Evolutionary conservation across 139 green algal genomes (phyloP), one percentile per base, ranked within the genome.

Genomic region (Tetradesmus obliquus): DNA sequence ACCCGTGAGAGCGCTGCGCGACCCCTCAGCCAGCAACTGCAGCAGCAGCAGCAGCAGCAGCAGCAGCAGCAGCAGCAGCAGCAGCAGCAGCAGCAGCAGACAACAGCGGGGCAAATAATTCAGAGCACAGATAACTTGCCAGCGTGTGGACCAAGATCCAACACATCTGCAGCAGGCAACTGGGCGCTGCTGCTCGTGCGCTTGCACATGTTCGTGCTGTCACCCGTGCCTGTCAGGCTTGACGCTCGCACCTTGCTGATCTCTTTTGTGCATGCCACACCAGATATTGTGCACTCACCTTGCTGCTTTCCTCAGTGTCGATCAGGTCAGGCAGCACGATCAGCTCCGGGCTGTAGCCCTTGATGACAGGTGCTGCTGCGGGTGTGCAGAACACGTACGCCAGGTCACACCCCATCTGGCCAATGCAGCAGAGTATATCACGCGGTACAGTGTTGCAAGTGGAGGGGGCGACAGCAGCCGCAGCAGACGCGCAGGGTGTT

Each of bases 331-430:
- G 98, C 85, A 99, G 96, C 72, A 99, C 98, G 12, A 99, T 99
- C 12, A 99, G 95, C 91, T 99, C 98, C 3, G 98, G 98, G 84
- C 92, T 97, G 96, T 99, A 99, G 51, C 60, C 79, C 92, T 99
- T 99, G 93, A 99, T 99, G 51, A 98, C 95, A 5, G 95, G 91
- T 1, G 97, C 97, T 3, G 98, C 98, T 5, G 90, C 94, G 20
- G 93, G 62, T 6, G 96, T 97, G 90, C 96, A 99, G 92, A 99
- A 99, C 15, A 99, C 96, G 91, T 99, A 97, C 0, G 95, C 94
- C 58, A 99, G 89, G 92, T 99, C 98, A 9, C 96, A 95, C 0
- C 98, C 98, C 6, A 97, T 94, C 94, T 97, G 94, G 58, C 66
- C 3, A 6, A 9, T 13, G 0, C 55, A 55, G 69, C 79, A 90